Base-by-base conservation (phyloP, 495 filamentous ascomycete genomes). In the Podospora conica region DNA sequence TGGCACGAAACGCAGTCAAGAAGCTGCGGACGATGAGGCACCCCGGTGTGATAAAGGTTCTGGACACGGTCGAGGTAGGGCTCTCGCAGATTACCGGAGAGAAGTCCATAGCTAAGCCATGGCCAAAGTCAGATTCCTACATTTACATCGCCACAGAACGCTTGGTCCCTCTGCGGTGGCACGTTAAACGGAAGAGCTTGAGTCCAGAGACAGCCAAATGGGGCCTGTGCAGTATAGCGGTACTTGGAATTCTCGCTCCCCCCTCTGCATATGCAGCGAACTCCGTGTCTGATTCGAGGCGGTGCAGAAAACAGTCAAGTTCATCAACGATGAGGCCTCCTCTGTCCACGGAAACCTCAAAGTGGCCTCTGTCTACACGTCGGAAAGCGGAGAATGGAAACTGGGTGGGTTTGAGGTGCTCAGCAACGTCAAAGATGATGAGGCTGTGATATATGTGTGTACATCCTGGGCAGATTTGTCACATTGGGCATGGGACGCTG, bases 321-420 rank as follows among this genome's bases (percentile, higher is more conserved):
- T 98, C 71, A 91, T 98, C 70, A 97, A 98, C 71, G 89, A 91
- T 40, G 96, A 98, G 69, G 95, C 94, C 2, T 82, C 88, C 5
- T 96, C 92, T 0, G 86, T 98, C 5, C 95, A 98, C 70, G 95
- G 93, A 48, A 91, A 85, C 66, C 81, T 98, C 27, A 85, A 91
- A 62, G 87, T 89, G 22, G 90, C 91, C 2, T 96, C 94, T 0
- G 84, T 98, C 68, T 98, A 89, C 73, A 91, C 88, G 15, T 90
- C 91, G 75, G 93, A 98, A 74, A 97, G 95, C 77, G 95, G 95
- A 28, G 95, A 98, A 75, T 98, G 95, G 95, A 97, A 95, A 75
- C 79, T 98, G 3, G 92, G 90, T 4, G 95, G 95, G 9, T 95
- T 98, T 64, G 96, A 98, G 68, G 84, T 96, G 10, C 75, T 98